Evolutionary conservation across 2,329 filamentous ascomycete genomes (phyloP).

Genomic region (Fusarium illudens): DNA sequence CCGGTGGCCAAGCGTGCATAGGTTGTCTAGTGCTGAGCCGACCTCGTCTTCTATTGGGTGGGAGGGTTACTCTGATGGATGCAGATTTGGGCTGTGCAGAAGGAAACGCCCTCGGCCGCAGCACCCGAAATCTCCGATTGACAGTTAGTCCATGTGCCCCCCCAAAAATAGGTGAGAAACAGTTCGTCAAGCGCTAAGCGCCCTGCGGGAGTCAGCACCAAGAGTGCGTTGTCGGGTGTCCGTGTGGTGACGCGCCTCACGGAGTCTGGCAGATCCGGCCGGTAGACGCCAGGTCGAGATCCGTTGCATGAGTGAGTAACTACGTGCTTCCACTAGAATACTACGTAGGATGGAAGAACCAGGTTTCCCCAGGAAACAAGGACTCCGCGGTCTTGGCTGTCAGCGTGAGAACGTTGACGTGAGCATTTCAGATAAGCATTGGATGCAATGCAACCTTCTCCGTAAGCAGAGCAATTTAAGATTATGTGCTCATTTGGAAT

Average conservation of each 20-base stretch:
- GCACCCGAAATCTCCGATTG: constrained; percentile 2
- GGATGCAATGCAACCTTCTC: neutral
- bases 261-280: constrained; percentile 19
- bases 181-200: constrained; percentile 18
- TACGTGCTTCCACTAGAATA: neutral
- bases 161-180: constrained; percentile 25
- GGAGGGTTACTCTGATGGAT: constrained; percentile 12
- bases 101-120: constrained; percentile 11
- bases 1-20: neutral
- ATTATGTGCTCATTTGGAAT: constrained; percentile 2
- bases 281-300: neutral
- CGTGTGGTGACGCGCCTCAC: neutral
- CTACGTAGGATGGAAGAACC: neutral
- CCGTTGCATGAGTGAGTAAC: neutral
- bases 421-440: neutral
- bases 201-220: constrained; percentile 24
- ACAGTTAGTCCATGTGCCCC: neutral
- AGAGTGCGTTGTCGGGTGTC: neutral
- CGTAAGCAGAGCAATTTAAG: constrained; percentile 1
- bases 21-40: neutral
- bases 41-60: neutral
- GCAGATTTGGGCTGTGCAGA: constrained; percentile 26
- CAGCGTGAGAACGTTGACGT: neutral
- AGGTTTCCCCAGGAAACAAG: constrained; percentile 3
- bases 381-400: neutral